A percentile compares a stretch with the other conserved stretches of the same genome.
Evolutionary conservation across 2,329 filamentous ascomycete genomes (phyloP).

Genomic region (Cladosporium cucumerinum): DNA sequence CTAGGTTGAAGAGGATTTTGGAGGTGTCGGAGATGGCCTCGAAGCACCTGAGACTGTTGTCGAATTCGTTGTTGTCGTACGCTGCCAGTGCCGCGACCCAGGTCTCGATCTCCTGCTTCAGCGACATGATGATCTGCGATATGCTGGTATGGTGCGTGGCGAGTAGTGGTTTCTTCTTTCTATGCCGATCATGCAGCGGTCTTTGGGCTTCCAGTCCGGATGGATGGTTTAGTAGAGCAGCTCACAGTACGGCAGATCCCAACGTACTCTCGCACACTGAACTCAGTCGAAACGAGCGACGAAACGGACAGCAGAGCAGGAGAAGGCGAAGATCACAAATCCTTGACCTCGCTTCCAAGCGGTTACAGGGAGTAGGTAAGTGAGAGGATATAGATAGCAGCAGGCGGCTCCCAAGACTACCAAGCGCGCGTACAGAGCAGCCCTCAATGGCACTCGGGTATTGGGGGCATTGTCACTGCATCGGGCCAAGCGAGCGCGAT

Average conservation of each 20-base stretch:
- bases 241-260: background rate
- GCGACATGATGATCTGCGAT: slow-evolving; percentile 40
- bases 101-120: slow-evolving; percentile 87
- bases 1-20: slow-evolving; percentile 97
- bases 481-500: slow-evolving; percentile 16
- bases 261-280: background rate
- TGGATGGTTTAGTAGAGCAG: background rate
- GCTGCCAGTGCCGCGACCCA: slow-evolving; percentile 88
- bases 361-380: slow-evolving; percentile 6
- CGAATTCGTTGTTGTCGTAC: slow-evolving; percentile 98
- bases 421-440: slow-evolving; percentile 16
- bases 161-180: background rate
- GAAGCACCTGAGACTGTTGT: slow-evolving; percentile 80
- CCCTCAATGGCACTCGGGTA: slow-evolving; percentile 15
- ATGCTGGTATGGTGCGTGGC: background rate
- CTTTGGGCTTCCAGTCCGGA: background rate
- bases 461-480: slow-evolving; percentile 11
- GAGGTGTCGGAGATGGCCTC: slow-evolving; percentile 89
- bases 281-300: slow-evolving; percentile 6
- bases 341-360: slow-evolving; percentile 4
- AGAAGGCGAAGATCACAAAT: slow-evolving; percentile 14
- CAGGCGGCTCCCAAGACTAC: slow-evolving; percentile 6
- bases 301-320: background rate
- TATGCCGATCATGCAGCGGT: slow-evolving; percentile 4
- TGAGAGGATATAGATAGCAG: slow-evolving; percentile 7